Evolutionary conservation across 257 asterid genomes (phyloP), one percentile per base, ranked within the genome.

Genomic region (Solanum boliviense): DNA sequence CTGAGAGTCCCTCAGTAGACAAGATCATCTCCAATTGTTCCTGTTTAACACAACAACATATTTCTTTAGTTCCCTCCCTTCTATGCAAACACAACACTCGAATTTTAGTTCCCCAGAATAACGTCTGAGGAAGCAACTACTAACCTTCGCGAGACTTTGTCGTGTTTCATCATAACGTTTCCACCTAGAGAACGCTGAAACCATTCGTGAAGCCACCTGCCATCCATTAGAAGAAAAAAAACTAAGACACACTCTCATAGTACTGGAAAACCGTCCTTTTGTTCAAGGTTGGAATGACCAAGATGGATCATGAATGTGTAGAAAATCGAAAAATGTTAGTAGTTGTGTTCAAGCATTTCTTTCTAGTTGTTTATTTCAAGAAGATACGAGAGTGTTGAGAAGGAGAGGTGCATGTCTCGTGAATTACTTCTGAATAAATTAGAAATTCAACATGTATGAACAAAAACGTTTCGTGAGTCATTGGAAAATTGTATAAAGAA

Each of bases 161-260:
- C 99, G 88, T 21, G 95, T 92, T 92, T 95, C 98, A 71, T 96
- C 99, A 67, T 91, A 96, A 27, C 98, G 99, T 88, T 91, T 96
- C 98, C 99, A 96, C 89, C 99, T 94, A 65, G 99, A 96, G 92
- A 96, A 94, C 86, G 95, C 94, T 1, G 98, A 94, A 32, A 96
- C 99, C 96, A 94, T 93, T n/a, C 98, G 89, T 21, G 99, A 95
- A 16, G 99, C 98, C 90, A 95, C 96, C 99, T 95, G 91, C 52
- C 21, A 86, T 48, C 31, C 34, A 68, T 48, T 27, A 84, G 36
- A 13, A 58, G 60, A 52, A 56, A 7, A 27, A 39, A 21, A 23
- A 70, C 27, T 46, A 76, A 6, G 44, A 76, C 35, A 0, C 12
- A 1, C 12, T 2, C 84, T 79, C 16, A 27, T 46, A 25, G 1